Base-by-base conservation (phyloP, 257 asterid genomes). In the Solanum chiquidenum region DNA sequence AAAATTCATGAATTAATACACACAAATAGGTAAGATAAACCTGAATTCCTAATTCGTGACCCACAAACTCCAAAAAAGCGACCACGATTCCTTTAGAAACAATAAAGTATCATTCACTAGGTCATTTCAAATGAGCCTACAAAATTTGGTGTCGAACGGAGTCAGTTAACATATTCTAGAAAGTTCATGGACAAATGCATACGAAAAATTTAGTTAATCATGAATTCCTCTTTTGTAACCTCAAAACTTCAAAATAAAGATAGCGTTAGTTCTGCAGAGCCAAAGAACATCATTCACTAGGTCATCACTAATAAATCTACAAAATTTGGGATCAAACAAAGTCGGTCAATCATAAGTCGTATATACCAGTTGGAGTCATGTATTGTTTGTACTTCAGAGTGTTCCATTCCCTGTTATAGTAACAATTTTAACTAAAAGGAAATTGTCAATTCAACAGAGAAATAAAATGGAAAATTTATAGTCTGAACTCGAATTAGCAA, bases 211-310 rank as follows among this genome's bases (percentile, higher is more conserved):
- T 29, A 29, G 29, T 29, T 29, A 29, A 29, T 52, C 62, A 16
- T 16, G 9, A 1, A 52, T 14, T 52, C 0, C 23, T 16, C 21
- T 52, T 52, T 52, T 16, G 62, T 16, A 16, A 52, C 62, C 9
- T 16, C 62, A 52, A 52, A 52, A 52, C 23, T 52, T 52, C 23
- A 16, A 52, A 52, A 29, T 1, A 29, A 29, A 29, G 29, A 29
- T 6, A 52, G 8, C 0, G 9, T 0, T 0, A 6, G 23, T 52
- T 16, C 1, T 18, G 9, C 4, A 0, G 7, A 52, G 62, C 3
- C 23, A 52, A 52, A 52, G 23, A 16, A 0, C 62, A 52, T 52
- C 62, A 1, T 52, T 16, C 62, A 52, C 62, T 52, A 16, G n/a
- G 23, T 52, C 4, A 16, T 52, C 62, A 52, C 23, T 14, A 52